A percentile compares a stretch with the other conserved stretches of the same genome.
Conservation (phyloP, 2,329 filamentous ascomycete species). For the Pestalotiopsis sp. region DNA sequence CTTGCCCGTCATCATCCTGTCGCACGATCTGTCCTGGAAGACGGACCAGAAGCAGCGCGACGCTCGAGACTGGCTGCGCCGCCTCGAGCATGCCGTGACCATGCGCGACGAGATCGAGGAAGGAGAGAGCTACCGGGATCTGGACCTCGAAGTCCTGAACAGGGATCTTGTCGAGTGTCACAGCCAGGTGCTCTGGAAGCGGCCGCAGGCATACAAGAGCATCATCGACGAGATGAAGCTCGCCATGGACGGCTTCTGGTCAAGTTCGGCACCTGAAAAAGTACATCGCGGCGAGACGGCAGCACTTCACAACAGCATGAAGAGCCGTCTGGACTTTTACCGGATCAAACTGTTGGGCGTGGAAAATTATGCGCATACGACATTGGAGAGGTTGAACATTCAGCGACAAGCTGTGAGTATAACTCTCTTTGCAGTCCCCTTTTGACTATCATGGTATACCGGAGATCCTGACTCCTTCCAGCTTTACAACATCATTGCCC, state of each 20-base stretch:
- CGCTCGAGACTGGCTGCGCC: conserved; percentile 63
- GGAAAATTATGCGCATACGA: conserved; percentile 65
- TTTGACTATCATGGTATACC: not conserved
- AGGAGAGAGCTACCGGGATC: conserved; percentile 53
- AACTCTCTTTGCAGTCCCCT: not conserved
- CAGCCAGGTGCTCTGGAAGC: conserved; percentile 63
- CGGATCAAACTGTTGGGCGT: conserved; percentile 62
- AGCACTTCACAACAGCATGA: conserved; percentile 53
- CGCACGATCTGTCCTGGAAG: conserved; percentile 56
- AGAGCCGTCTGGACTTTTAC: conserved; percentile 60
- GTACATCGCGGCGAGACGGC: conserved; percentile 18
- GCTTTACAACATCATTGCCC: conserved; percentile 69
- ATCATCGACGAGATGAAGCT: conserved; percentile 51
- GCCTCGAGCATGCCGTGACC: conserved; percentile 63
- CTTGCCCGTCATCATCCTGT: conserved; percentile 60
- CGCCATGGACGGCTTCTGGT: conserved; percentile 48
- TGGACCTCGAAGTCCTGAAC: conserved; percentile 64
- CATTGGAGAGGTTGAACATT: conserved; percentile 61
- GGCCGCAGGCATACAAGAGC: conserved; percentile 63
- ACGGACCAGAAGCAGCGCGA: conserved; percentile 65
- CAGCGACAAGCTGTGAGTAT: conserved; percentile 61
- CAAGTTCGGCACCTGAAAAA: not conserved
- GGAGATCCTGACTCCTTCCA: conserved; percentile 26
- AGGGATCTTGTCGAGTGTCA: conserved; percentile 67
- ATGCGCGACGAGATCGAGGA: conserved; percentile 63